Evolutionary conservation across 176 grass and related monocot species (phyloP), one percentile per base, ranked within the genome.

Genomic region (Cocos nucifera): DNA sequence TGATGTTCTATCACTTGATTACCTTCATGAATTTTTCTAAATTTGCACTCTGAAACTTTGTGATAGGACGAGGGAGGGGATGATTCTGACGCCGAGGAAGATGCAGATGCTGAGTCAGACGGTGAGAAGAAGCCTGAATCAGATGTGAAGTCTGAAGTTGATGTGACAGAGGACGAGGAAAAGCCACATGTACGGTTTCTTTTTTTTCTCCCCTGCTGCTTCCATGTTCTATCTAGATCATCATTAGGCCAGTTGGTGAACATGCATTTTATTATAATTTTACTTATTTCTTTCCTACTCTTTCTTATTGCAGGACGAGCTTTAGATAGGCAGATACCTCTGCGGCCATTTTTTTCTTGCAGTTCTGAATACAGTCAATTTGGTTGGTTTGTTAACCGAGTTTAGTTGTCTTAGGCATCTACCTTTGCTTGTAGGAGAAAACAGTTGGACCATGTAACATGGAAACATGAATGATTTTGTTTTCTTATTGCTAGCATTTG

Each of bases 291-390:
- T 60, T 53, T 44, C 35, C 35, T 44, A 12, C 8, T 44, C 14
- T 8, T 44, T 44, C 3, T 63, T 6, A 20, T 73, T 63, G 17
- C 59, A 73, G 70, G 70, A 73, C 18, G 70, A 73, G 50, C 70
- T 73, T 48, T 73, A 73, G 59, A 49, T 14, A 71, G 8, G 2
- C 4, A 3, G 30, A 18, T 6, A 58, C 4, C 19, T 1, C 35
- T 44, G 10, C 35, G 4, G 39, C 7, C 14, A 24, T 65, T 50
- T 51, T 35, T 4, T 51, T 8, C 7, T 10, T 14, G 62, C 18
- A 17, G 22, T 51, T 22, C 27, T 44, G 35, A 14, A 12, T 14
- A 51, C 21, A 51, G 48, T 16, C 50, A 65, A 22, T 65, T 65
- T 51, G 20, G 39, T 20, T 20, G 17, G 18, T 19, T 10, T 8